These are phyloP conservation scores for Melampsora occidentalis DNA, from an alignment of 1,284 basidiomycete species.

Conservation along the genomic window DNA sequence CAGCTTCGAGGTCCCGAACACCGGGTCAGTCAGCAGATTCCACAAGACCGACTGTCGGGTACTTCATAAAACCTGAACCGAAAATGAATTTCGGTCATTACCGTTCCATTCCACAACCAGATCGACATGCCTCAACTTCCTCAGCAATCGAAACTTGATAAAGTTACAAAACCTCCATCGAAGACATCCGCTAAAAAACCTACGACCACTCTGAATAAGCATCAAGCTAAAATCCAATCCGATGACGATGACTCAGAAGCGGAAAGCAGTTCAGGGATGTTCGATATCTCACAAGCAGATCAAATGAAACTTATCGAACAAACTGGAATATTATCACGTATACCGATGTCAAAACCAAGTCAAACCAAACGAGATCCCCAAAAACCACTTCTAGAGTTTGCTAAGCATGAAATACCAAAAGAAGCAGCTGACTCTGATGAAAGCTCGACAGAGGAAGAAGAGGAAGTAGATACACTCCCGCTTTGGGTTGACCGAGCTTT, in stretches of 20 bases:
- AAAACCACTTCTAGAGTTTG: constrained; percentile 29
- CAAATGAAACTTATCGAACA: constrained; percentile 26
- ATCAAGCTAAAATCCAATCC: not conserved
- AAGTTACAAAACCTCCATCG: too few relatives aligned
- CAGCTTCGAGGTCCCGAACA: too few relatives aligned
- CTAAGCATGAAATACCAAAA: constrained; percentile 9
- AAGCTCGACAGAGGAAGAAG: constrained; percentile 3
- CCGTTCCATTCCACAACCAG: too few relatives aligned
- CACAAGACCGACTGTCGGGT: too few relatives aligned
- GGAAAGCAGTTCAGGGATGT: not conserved
- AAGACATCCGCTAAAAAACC: too few relatives aligned
- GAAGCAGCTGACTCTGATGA: not conserved
- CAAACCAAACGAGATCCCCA: not conserved
- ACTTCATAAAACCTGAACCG: too few relatives aligned
- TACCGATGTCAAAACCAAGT: not conserved
- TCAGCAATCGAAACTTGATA: too few relatives aligned
- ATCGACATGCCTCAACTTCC: too few relatives aligned
- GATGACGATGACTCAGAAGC: constrained; percentile 2
- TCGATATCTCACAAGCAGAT: not conserved
- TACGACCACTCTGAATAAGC: too few relatives aligned
- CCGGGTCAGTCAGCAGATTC: too few relatives aligned
- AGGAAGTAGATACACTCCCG: constrained; percentile 21
- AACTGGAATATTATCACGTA: constrained; percentile 22
- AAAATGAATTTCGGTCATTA: too few relatives aligned
- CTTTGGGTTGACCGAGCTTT: constrained; percentile 32